A percentile compares a stretch with the other conserved stretches of the same genome.
Evolutionary conservation across 257 asterid species (phyloP).

Genomic region (Perilla frutescens): DNA sequence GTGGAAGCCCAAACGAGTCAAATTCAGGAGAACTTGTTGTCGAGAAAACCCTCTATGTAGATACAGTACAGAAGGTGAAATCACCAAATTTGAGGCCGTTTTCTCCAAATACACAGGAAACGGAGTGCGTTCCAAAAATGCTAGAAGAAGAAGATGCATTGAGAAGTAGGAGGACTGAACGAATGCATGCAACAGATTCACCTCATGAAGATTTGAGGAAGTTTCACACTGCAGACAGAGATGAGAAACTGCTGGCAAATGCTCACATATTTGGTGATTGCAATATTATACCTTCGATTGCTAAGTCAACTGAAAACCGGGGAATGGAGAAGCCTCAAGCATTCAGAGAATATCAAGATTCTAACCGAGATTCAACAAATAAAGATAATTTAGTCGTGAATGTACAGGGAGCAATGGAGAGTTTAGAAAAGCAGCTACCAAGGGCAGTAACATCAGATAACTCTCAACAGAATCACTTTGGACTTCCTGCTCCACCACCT

Average conservation of each 20-base stretch:
- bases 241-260: conserved; percentile 27
- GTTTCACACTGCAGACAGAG: conserved; percentile 33
- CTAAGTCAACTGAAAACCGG: conserved; percentile 18
- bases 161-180: conserved; percentile 37
- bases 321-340: conserved; percentile 28
- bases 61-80: conserved; percentile 54
- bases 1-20: conserved; percentile 36
- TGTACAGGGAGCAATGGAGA: conserved; percentile 31
- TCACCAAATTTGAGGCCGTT: conserved; percentile 34
- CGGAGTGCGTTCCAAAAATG: conserved; percentile 28
- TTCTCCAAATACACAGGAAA: conserved; percentile 37
- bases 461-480: conserved; percentile 24
- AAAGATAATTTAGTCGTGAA: conserved; percentile 29
- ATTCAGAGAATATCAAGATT: conserved; percentile 39
- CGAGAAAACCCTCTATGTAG: conserved; percentile 76
- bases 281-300: conserved; percentile 20
- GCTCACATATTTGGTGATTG: conserved; percentile 38
- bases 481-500: conserved; percentile 69
- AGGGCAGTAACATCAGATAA: conserved; percentile 24
- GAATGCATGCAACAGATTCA: conserved; percentile 36
- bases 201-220: conserved; percentile 40
- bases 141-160: conserved; percentile 35
- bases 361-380: not conserved
- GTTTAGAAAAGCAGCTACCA: conserved; percentile 35
- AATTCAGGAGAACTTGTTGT: conserved; percentile 42